phyloP scores from a whole-genome alignment of 345 rosid genomes.

The Pseudoturritis turrita region DNA sequence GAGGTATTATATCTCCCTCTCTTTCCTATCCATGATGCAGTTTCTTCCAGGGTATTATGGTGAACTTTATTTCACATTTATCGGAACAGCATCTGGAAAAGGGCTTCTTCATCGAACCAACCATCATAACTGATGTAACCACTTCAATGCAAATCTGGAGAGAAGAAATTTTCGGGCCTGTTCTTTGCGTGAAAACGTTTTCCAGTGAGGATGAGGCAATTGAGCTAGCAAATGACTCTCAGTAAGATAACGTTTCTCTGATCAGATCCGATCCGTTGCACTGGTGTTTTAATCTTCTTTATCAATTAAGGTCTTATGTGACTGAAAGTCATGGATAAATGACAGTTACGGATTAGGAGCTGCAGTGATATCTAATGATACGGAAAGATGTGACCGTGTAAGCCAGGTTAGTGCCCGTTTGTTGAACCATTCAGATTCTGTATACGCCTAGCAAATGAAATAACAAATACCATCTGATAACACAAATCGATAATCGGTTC shows the following conservation, averaged over 20 bases:
- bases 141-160: constrained; percentile 98
- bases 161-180: constrained; percentile 98
- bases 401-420: constrained; percentile 59
- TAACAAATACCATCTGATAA: neutral
- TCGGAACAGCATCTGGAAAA: constrained; percentile 70
- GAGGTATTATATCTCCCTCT: constrained; percentile 37
- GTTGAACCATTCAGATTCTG: neutral
- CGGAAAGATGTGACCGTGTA: constrained; percentile 85
- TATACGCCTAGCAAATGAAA: no score
- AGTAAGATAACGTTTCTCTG: constrained; percentile 46
- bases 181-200: constrained; percentile 84
- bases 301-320: neutral
- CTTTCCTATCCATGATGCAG: neutral
- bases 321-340: constrained; percentile 20
- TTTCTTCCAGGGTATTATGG: constrained; percentile 12
- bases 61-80: neutral
- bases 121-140: constrained; percentile 66
- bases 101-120: constrained; percentile 83
- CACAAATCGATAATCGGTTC: neutral
- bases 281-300: neutral
- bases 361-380: constrained; percentile 87
- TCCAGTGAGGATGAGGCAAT: constrained; percentile 88
- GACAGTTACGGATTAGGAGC: constrained; percentile 78
- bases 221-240: constrained; percentile 88
- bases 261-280: neutral